Base-by-base conservation (phyloP, 192 early-diverging fungal species). In the Lobosporangium transversale region DNA sequence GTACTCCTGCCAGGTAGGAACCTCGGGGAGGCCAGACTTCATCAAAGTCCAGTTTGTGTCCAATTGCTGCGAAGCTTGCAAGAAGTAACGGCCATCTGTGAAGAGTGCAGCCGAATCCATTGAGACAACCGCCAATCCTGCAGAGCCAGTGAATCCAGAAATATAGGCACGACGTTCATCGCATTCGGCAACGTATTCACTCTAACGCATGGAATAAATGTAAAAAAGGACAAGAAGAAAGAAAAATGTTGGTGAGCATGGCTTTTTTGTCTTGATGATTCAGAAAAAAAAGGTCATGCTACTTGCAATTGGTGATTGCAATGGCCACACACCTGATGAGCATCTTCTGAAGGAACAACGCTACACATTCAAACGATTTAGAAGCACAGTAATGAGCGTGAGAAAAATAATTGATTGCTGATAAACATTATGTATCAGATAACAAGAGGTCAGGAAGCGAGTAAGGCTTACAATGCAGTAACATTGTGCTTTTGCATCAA, bases 71-170 rank as follows among this genome's bases (percentile, higher is more conserved):
- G 90, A 88, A 15, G 96, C 97, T 75, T 99, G 97, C 64, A 99
- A 81, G 82, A 95, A 98, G 90, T 99, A 99, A 51, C 97, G 89
- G 6, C 97, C 97, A 78, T 99, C 97, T 7, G 97, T 99, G 75
- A 96, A 99, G 51, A 99, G 86, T 29, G 92, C 89, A 52, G 95
- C 95, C 53, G 86, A 71, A 36, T 91, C 87, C 31, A 79, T 47
- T 3, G 94, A 92, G 18, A 99, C 89, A 42, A 99, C 88, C 8
- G 96, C 97, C 53, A 91, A 88, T 32, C 93, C 91, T n/a, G 97
- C 96, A 20, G 97, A 99, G n/a, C 97, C 97, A 50, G 90, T 93
- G 76, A 99, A 99, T 35, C 95, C 95, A 5, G 92, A 94, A 73
- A 99, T 97, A 79, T 86, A 99, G 29, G 85, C 83, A 30, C 97